Conservation (phyloP, 2,329 filamentous ascomycete species). For the Arthrobotrys sphaeroides region DNA sequence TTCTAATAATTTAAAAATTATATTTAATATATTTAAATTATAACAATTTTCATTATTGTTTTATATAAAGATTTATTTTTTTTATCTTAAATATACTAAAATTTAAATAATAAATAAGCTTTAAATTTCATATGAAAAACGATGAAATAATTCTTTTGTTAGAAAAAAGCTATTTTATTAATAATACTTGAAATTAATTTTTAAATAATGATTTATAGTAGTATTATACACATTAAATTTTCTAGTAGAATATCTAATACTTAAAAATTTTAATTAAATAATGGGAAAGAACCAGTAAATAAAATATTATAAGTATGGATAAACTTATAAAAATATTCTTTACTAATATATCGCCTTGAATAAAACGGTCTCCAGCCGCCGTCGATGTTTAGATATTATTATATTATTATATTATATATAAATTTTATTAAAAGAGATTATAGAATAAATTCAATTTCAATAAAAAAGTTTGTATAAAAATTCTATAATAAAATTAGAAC, state of each 20-base stretch:
- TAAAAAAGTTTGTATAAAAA: not conserved
- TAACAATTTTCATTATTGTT: conserved; percentile 21
- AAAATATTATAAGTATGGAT: not conserved
- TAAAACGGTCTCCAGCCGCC: not conserved
- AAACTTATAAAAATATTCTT: conserved; percentile 2
- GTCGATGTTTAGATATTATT: not conserved
- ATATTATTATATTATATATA: not conserved
- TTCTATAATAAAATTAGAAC: not conserved
- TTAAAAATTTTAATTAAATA: conserved; percentile 23
- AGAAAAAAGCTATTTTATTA: not conserved
- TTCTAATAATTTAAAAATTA: conserved; percentile 7
- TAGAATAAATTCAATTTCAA: not conserved
- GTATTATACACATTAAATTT: not conserved
- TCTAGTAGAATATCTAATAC: conserved; percentile 1
- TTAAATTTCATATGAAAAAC: not conserved
- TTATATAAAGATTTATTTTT: conserved; percentile 24
- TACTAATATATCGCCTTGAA: not conserved
- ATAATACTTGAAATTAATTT: conserved; percentile 15
- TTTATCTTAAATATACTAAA: conserved; percentile 16
- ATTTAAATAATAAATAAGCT: conserved; percentile 1
- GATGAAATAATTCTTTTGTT: not conserved
- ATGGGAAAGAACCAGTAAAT: not conserved
- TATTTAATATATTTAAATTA: conserved; percentile 28
- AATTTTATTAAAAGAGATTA: not conserved
- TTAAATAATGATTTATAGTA: conserved; percentile 16